Percentiles rank a stretch among this genome's conserved stretches.
Evolutionary conservation across 2,329 filamentous ascomycete genomes (phyloP).

Genomic region (Intubia oerlemansii): DNA sequence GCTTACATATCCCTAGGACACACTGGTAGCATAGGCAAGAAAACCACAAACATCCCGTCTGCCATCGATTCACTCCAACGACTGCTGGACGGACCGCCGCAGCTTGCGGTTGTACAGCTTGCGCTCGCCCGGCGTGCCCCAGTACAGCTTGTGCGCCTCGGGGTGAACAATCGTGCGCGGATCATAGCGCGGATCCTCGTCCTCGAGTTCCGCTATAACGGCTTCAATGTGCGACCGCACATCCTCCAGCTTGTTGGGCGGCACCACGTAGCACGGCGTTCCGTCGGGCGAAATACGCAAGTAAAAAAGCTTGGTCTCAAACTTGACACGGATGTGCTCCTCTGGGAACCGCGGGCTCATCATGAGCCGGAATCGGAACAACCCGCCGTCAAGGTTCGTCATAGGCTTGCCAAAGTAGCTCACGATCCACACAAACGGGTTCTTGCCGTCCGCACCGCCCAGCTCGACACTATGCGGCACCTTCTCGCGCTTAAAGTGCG

Average conservation of each 20-base stretch:
- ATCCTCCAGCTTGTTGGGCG: slow-evolving; percentile 42
- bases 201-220: slow-evolving; percentile 65
- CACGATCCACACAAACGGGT: slow-evolving; percentile 75
- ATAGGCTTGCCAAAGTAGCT: slow-evolving; percentile 83
- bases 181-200: slow-evolving; percentile 74
- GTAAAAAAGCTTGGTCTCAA: slow-evolving; percentile 71
- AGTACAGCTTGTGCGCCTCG: slow-evolving; percentile 70
- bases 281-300: slow-evolving; percentile 66
- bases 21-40: background rate
- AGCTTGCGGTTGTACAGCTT: slow-evolving; percentile 70
- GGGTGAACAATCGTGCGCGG: slow-evolving; percentile 72
- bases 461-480: slow-evolving; percentile 57
- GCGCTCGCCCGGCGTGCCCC: slow-evolving; percentile 51
- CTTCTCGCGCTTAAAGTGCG: slow-evolving; percentile 50
- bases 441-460: slow-evolving; percentile 63
- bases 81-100: slow-evolving; percentile 53
- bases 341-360: slow-evolving; percentile 75
- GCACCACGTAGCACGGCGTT: slow-evolving; percentile 61
- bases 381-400: slow-evolving; percentile 80
- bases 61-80: slow-evolving; percentile 41
- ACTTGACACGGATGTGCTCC: slow-evolving; percentile 65
- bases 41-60: background rate
- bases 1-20: no score
- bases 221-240: slow-evolving; percentile 66
- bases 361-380: slow-evolving; percentile 61